Evolutionary conservation across 2,329 filamentous ascomycete species (phyloP), one percentile per base, ranked within the genome.

Genomic region (Xylaria sp.): DNA sequence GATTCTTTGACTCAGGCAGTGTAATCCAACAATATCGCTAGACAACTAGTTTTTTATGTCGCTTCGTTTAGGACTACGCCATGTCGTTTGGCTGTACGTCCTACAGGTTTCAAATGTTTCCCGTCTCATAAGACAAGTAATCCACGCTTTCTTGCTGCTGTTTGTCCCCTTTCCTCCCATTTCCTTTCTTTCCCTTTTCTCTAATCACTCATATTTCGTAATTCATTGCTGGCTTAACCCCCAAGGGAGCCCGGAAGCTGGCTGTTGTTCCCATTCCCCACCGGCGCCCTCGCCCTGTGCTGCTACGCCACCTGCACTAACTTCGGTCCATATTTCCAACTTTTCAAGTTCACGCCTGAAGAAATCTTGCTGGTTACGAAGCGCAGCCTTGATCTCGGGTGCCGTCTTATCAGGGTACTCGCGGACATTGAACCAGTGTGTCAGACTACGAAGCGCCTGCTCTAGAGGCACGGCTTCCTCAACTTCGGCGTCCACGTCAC

Each of bases 341-440:
- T 89, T 92, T 78, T 94, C 92, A 60, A 95, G 82, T 81, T 95
- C 92, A 32, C 91, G 84, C 46, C 89, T 87, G 77, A 95, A 95
- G 78, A 95, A 95, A 77, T 94, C 92, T 71, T 91, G 87, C 80
- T 94, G 91, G 77, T 93, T 91, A 61, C 89, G 86, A 78, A 92
- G 83, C 54, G 91, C 85, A 10, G 85, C 83, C 18, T 87, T 78
- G 59, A 87, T 82, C 67, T 87, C 87, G 13, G 82, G 80, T 23
- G 86, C 90, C 87, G 97, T 93, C 67, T 91, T 88, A 68, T 94
- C 92, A 23, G 92, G 92, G 77, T 97, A 98, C 71, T 89, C 83
- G 66, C 93, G 88, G 75, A 97, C 84, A 80, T 98, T 97, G 84
- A 93, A 93, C 94, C 96, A 99, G 80, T 98, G 94, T 63, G 95